Conservation (phyloP, 805 yeast genomes). For the Starmera pachycereana region DNA sequence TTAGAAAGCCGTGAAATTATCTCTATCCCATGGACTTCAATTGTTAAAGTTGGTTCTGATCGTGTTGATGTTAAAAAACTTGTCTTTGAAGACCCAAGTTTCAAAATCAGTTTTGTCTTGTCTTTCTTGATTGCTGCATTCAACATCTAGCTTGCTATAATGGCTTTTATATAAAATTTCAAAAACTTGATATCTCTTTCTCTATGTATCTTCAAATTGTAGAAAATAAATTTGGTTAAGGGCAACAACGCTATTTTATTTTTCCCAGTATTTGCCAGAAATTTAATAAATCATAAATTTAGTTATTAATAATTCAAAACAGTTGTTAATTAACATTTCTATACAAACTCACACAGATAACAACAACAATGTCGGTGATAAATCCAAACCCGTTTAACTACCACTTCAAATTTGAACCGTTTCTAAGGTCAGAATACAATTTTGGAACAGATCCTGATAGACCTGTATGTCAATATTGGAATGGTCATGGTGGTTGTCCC, state of each 20-base stretch:
- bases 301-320: background rate
- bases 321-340: background rate
- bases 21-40: slow-evolving; percentile 29
- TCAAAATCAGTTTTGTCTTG: slow-evolving; percentile 44
- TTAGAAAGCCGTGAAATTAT: slow-evolving; percentile 47
- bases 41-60: slow-evolving; percentile 26
- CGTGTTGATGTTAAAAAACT: slow-evolving; percentile 37
- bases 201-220: no score
- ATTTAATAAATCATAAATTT: no score
- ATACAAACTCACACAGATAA: background rate
- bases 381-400: slow-evolving; percentile 31
- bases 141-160: slow-evolving; percentile 21
- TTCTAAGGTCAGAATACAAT: slow-evolving; percentile 67
- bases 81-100: slow-evolving; percentile 49
- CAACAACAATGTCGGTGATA: slow-evolving; percentile 22
- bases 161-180: background rate
- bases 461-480: slow-evolving; percentile 71
- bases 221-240: no score
- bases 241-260: no score
- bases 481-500: slow-evolving; percentile 69
- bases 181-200: no score
- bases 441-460: slow-evolving; percentile 83
- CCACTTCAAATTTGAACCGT: slow-evolving; percentile 68
- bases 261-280: no score
- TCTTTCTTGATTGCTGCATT: slow-evolving; percentile 52